These are phyloP conservation scores for Colletotrichum tanaceti DNA, from an alignment of 2,329 filamentous ascomycete species.

Conservation along the genomic window DNA sequence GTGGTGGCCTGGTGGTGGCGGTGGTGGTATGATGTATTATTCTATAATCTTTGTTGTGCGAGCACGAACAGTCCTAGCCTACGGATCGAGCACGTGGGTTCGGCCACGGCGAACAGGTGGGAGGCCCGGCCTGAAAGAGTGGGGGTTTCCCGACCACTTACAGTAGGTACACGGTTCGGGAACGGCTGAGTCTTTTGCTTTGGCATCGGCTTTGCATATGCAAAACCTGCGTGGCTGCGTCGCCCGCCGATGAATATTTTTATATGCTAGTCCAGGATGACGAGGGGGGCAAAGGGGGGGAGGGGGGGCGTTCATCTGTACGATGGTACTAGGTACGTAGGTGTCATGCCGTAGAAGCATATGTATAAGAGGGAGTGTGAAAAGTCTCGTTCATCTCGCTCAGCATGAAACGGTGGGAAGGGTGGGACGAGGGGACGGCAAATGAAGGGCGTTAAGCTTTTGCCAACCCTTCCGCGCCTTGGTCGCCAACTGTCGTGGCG, in stretches of 20 bases:
- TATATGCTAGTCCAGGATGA: not conserved
- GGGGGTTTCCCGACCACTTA: too few relatives aligned
- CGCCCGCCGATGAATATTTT: not conserved
- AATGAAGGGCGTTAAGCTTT: conserved; percentile 19
- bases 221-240: conserved; percentile 13
- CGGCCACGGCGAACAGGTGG: conserved; percentile 20
- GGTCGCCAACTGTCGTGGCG: conserved; percentile 7
- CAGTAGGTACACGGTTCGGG: conserved; percentile 20
- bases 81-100: conserved; percentile 37
- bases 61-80: conserved; percentile 31
- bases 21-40: not conserved
- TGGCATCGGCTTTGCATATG: conserved; percentile 6
- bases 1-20: not conserved
- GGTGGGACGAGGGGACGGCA: too few relatives aligned
- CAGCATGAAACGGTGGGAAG: not conserved
- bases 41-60: not conserved
- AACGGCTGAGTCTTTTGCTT: conserved; percentile 2
- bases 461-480: conserved; percentile 17
- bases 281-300: too few relatives aligned
- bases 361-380: not conserved
- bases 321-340: too few relatives aligned
- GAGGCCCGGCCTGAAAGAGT: conserved; percentile 17
- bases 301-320: too few relatives aligned
- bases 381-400: not conserved
- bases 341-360: too few relatives aligned